A percentile compares a stretch with the other conserved stretches of the same genome.
These are phyloP conservation scores for Pseudocercospora fijiensis DNA, from an alignment of 2,329 filamentous ascomycete species.

Conservation along the genomic window DNA sequence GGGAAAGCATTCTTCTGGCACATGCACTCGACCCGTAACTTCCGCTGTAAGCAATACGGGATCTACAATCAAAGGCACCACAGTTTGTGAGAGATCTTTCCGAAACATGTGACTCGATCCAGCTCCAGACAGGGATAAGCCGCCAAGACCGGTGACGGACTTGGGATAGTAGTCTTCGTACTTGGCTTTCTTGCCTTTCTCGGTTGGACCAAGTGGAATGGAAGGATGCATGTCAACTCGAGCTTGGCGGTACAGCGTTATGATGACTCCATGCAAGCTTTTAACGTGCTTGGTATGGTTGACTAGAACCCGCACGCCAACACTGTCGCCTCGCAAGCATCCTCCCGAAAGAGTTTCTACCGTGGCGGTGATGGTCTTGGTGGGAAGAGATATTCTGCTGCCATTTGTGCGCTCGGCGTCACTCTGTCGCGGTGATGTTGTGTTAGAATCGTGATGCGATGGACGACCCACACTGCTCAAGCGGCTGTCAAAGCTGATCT, in stretches of 20 bases:
- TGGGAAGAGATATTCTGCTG: constrained; percentile 55
- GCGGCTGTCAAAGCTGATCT: constrained; percentile 45
- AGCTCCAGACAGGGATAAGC: constrained; percentile 80
- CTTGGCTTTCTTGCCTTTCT: constrained; percentile 66
- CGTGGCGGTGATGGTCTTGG: constrained; percentile 81
- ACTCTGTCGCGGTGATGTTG: constrained; percentile 44
- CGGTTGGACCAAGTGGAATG: constrained; percentile 60
- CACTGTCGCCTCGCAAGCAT: constrained; percentile 78
- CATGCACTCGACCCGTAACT: constrained; percentile 77
- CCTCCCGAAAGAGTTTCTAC: constrained; percentile 80
- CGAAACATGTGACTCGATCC: constrained; percentile 90
- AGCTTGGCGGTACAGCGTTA: constrained; percentile 87
- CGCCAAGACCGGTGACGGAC: constrained; percentile 81
- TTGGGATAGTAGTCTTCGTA: constrained; percentile 84
- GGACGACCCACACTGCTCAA: constrained; percentile 24
- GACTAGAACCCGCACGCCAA: constrained; percentile 77
- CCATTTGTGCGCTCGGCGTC: constrained; percentile 49
- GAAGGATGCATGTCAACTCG: constrained; percentile 78
- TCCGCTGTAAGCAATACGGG: constrained; percentile 73
- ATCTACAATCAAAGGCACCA: constrained; percentile 84
- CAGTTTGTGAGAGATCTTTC: constrained; percentile 87
- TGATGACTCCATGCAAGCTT: constrained; percentile 87
- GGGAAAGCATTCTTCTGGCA: constrained; percentile 88
- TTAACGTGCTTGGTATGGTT: constrained; percentile 87
- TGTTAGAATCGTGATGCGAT: constrained; percentile 45